A percentile compares a stretch with the other conserved stretches of the same genome.
Evolutionary conservation across 2,329 filamentous ascomycete species (phyloP).

Genomic region (Clonostachys sp.): DNA sequence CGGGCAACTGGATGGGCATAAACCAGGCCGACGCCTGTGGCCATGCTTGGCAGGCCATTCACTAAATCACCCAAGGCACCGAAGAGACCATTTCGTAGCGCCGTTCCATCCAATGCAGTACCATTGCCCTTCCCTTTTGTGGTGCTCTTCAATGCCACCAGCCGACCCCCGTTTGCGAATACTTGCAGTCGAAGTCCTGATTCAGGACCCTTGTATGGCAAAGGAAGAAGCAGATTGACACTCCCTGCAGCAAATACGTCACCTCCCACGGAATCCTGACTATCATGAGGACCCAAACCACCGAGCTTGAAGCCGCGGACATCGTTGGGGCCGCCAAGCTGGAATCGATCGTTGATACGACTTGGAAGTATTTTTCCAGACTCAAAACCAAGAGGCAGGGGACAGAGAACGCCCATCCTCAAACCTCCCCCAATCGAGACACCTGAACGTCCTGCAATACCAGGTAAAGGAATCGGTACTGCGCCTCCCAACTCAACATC

Average conservation of each 20-base stretch:
- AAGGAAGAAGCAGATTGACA: slow-evolving; percentile 77
- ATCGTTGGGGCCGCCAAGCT: slow-evolving; percentile 89
- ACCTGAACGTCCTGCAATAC: slow-evolving; percentile 64
- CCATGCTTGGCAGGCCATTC: slow-evolving; percentile 75
- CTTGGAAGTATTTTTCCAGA: slow-evolving; percentile 57
- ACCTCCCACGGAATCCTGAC: slow-evolving; percentile 79
- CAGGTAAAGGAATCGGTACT: slow-evolving; percentile 67
- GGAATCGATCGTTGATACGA: slow-evolving; percentile 89
- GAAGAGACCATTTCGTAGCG: slow-evolving; percentile 49
- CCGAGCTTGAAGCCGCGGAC: slow-evolving; percentile 89
- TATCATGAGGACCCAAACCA: slow-evolving; percentile 85
- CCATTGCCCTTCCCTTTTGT: slow-evolving; percentile 27
- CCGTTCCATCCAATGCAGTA: slow-evolving; percentile 30
- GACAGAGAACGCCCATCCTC: slow-evolving; percentile 77
- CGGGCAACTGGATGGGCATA: slow-evolving; percentile 92
- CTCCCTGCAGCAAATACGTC: slow-evolving; percentile 90
- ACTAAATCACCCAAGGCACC: slow-evolving; percentile 65
- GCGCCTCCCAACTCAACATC: slow-evolving; percentile 79
- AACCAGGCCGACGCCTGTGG: slow-evolving; percentile 84
- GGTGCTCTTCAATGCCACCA: slow-evolving; percentile 68
- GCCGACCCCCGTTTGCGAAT: slow-evolving; percentile 84
- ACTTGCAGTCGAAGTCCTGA: slow-evolving; percentile 83
- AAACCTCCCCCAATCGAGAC: slow-evolving; percentile 80
- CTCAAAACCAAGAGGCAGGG: slow-evolving; percentile 62
- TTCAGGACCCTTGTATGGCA: slow-evolving; percentile 77